These are phyloP conservation scores for Ustilago lituana DNA, from an alignment of 1,284 basidiomycete species.

Conservation along the genomic window DNA sequence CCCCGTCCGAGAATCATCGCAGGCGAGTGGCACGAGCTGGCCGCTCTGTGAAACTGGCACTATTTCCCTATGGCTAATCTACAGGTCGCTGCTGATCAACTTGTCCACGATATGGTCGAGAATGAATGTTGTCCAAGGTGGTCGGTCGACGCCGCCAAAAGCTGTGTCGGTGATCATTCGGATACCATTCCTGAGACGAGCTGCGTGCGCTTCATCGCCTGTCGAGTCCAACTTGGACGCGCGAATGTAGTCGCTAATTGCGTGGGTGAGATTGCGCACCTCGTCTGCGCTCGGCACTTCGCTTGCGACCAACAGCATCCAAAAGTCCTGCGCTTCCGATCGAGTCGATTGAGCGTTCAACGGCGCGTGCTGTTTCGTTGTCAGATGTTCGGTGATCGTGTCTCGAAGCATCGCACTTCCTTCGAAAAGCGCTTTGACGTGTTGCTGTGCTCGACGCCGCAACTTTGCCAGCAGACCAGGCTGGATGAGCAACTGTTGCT, in stretches of 20 bases:
- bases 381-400: constrained; percentile 8
- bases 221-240: background rate
- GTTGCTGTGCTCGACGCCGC: constrained; percentile 14
- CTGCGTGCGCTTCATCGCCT: background rate
- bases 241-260: constrained; percentile 11
- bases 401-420: constrained; percentile 1
- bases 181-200: background rate
- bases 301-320: constrained; percentile 14
- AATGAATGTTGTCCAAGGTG: constrained; percentile 25
- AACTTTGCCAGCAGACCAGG: constrained; percentile 17
- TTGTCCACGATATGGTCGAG: constrained; percentile 20
- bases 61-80: too few species aligned
- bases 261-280: constrained; percentile 15
- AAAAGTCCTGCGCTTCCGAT: background rate
- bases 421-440: constrained; percentile 9
- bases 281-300: constrained; percentile 18
- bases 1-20: too few species aligned
- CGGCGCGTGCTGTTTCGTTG: background rate
- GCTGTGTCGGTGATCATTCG: constrained; percentile 26
- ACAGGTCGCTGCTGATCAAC: background rate
- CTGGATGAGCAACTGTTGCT: constrained; percentile 22
- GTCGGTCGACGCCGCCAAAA: constrained; percentile 13
- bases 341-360: background rate
- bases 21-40: too few species aligned
- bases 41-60: too few species aligned